Conservation (phyloP, 768 basidiomycete species). For the Omphalotus guepiniiformis region DNA sequence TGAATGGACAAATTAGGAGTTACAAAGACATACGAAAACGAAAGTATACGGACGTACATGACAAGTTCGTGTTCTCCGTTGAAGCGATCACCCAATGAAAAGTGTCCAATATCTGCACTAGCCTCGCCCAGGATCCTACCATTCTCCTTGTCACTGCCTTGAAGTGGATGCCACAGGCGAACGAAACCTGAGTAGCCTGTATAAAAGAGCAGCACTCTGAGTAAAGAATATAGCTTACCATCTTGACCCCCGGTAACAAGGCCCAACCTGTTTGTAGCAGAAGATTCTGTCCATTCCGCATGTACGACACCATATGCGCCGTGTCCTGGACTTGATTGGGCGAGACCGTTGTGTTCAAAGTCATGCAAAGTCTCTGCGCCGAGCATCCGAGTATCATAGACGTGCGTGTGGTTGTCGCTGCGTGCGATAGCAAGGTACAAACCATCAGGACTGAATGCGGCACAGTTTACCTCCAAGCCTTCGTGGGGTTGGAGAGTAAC, state of each 20-base stretch:
- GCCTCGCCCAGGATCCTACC: constrained; percentile 49
- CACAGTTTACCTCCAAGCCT: constrained; percentile 42
- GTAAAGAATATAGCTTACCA: constrained; percentile 34
- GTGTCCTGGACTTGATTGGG: constrained; percentile 26
- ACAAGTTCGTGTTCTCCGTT: constrained; percentile 52
- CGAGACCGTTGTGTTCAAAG: constrained; percentile 40
- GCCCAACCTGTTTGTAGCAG: constrained; percentile 31
- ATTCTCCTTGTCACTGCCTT: constrained; percentile 36
- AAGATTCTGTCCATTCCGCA: constrained; percentile 48
- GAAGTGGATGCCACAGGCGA: constrained; percentile 58
- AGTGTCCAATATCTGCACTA: constrained; percentile 53
- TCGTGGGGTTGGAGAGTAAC: constrained; percentile 17
- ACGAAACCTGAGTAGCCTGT: constrained; percentile 50
- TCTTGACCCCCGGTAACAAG: constrained; percentile 62
- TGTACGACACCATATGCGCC: constrained; percentile 47
- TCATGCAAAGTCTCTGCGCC: constrained; percentile 39
- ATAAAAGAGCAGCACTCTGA: background rate
- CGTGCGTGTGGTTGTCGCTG: constrained; percentile 51
- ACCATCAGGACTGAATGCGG: constrained; percentile 56
- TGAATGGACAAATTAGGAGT: background rate
- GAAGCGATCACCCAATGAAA: constrained; percentile 53
- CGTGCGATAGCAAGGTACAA: constrained; percentile 57
- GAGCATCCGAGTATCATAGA: constrained; percentile 61
- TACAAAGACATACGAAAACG: background rate
- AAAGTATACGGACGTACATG: constrained; percentile 42